Conservation (phyloP, 768 basidiomycete genomes). For the Mycena maculata region DNA sequence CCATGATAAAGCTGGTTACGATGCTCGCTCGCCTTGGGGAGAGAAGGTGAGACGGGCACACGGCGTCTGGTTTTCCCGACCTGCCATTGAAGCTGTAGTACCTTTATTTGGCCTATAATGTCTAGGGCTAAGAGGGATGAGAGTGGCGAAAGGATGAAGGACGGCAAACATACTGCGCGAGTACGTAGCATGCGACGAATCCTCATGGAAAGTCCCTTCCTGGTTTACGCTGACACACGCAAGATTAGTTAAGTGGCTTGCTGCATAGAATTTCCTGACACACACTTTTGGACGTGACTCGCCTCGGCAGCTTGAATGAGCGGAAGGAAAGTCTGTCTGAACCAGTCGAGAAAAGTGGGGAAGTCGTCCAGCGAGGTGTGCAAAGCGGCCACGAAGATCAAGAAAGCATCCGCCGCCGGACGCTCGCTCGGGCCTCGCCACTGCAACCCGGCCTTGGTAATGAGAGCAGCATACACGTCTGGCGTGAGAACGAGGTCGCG, state of each 20-base stretch:
- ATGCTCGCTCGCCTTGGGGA: slow-evolving; percentile 3
- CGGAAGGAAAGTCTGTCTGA: slow-evolving; percentile 4
- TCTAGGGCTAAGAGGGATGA: slow-evolving; percentile 11
- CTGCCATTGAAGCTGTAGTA: slow-evolving; percentile 9
- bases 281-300: neutral
- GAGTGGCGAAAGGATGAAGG: neutral
- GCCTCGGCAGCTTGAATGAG: slow-evolving; percentile 5
- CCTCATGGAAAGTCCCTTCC: too few relatives aligned
- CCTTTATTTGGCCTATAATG: slow-evolving; percentile 10
- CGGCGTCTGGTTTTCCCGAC: neutral
- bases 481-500: slow-evolving; percentile 3
- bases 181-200: neutral
- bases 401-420: slow-evolving; percentile 18
- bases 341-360: slow-evolving; percentile 5
- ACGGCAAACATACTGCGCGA: neutral
- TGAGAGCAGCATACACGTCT: neutral
- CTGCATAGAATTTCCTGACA: neutral
- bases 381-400: slow-evolving; percentile 20
- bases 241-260: neutral
- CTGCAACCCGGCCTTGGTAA: slow-evolving; percentile 7
- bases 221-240: neutral
- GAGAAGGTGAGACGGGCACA: neutral
- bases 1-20: too few relatives aligned
- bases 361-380: slow-evolving; percentile 9
- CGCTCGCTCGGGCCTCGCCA: slow-evolving; percentile 6